Base-by-base conservation (phyloP, 2,329 filamentous ascomycete genomes). In the Colletotrichum sp. region DNA sequence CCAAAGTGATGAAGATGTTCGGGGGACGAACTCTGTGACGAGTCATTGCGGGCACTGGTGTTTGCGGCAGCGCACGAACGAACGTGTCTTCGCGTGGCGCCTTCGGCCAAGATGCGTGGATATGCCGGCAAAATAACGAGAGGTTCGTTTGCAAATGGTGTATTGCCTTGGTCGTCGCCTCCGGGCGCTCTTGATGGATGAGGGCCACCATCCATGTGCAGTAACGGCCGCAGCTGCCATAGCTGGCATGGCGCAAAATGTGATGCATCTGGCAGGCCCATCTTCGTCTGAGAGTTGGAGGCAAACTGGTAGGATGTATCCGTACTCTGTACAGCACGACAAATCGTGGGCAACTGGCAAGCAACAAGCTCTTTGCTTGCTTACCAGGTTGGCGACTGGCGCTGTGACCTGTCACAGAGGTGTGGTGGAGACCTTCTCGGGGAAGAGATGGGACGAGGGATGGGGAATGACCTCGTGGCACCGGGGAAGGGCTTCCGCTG, bases 401-500 rank as follows among this genome's bases (percentile, higher is more conserved):
- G 69, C 56, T 71, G 55, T 38, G 69, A 55, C 52, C 72, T 58
- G 72, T 71, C 71, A 56, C 36, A 58, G 34, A 70, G 62, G 38
- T 72, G 69, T 32, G 38, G 69, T 66, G 55, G 30, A 38, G 72
- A 72, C 55, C 58, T 67, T 66, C 36, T 69, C 48, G 43, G 56
- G 43, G 34, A 60, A 66, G 64, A 69, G 48, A 76, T 76, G 73
- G 70, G 71, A 76, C 71, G 66, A 70, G 58, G 66, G 52, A 70
- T 71, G 71, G 71, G 61, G 52, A 48, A 61, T 66, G 61, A 36
- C 65, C 66, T 71, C 74, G 71, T 76, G 74, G 74, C 74, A 76
- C 71, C 74, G 74, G 74, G 74, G 74, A 76, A 76, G 60, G 60
- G 36, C 71, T 75, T 76, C 74, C 74, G 74, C 61, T 68, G 21